Evolutionary conservation across 129 eudicot species (phyloP).

Genomic region (Lactuca sativa): DNA sequence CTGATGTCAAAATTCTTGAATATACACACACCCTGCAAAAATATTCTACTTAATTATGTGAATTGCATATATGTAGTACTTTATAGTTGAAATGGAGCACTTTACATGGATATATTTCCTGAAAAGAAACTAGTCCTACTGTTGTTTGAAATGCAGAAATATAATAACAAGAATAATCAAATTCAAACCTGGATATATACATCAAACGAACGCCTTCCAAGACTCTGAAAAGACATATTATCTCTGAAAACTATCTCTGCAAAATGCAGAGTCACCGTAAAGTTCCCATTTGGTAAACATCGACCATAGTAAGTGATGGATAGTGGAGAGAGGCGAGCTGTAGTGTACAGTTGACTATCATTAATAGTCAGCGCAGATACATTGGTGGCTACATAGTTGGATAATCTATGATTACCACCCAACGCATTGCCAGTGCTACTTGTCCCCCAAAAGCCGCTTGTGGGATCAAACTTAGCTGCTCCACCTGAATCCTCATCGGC

Average conservation of each 20-base stretch:
- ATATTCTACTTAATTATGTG: too few species aligned
- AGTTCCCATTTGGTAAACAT: too few species aligned
- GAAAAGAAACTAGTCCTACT: too few species aligned
- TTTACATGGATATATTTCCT: too few species aligned
- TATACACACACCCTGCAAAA: constrained; percentile 38
- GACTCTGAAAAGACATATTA: constrained; percentile 43
- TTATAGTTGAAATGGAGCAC: too few species aligned
- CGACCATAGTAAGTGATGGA: constrained; percentile 12
- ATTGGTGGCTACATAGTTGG: constrained; percentile 21
- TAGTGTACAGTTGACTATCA: constrained; percentile 42
- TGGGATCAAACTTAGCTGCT: too few species aligned
- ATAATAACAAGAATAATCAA: too few species aligned
- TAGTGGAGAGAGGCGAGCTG: constrained; percentile 50
- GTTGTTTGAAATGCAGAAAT: too few species aligned
- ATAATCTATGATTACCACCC: background rate
- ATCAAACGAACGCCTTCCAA: constrained; percentile 66
- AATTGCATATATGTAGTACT: too few species aligned
- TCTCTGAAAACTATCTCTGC: too few species aligned
- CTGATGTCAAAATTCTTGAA: constrained; percentile 48
- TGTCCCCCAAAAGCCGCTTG: constrained; percentile 42
- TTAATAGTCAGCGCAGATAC: constrained; percentile 39
- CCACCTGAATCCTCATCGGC: constrained; percentile 39
- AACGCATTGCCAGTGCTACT: constrained; percentile 52
- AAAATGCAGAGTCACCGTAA: too few species aligned
- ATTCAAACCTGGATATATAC: constrained; percentile 60